Base-by-base conservation (phyloP, 306 rosid genomes). In the Dalbergia oliveri region DNA sequence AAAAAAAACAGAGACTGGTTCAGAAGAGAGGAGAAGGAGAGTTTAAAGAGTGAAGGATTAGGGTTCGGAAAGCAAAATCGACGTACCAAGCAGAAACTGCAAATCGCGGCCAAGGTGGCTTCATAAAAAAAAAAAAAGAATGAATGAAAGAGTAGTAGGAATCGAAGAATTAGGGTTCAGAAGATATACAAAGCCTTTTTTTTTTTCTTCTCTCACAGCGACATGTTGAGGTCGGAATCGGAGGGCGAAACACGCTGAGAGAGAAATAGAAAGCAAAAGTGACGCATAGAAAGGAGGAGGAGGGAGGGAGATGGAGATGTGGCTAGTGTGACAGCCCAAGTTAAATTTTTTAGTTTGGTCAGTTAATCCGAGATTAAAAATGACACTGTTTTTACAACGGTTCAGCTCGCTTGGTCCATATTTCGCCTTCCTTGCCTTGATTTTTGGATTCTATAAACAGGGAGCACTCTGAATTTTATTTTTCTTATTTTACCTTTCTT, bases 41-140 rank as follows among this genome's bases (percentile, higher is more conserved):
- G 75, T 47, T 41, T 11, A 56, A 56, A 15, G 61, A 63, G 11
- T 0, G 9, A 15, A 69, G 78, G 77, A 57, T 37, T 86, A 85
- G 90, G 93, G 90, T 88, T 89, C 61, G 71, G 74, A 74, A 72
- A 79, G 75, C 44, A 64, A 69, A 83, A 73, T 41, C 91, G 15
- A 75, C 26, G 26, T 82, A 88, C 94, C 93, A 56, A 78, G 73
- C 69, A 43, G 73, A 60, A 83, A 77, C 77, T 73, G 80, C 68
- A 79, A 85, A 86, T 76, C 73, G 82, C 23, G 58, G 79, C 87
- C 79, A 85, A 34, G 86, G 92, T 70, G 85, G 94, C 81, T 88
- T 87, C 94, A 83, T 84, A 62, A 21, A 61, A 63, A 75, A 62
- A 21, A 61, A 63, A 75, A 88, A 66, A 65, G 76, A 1, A 13